Conservation (phyloP, 495 filamentous ascomycete species). For the Penicillium samsonianum region DNA sequence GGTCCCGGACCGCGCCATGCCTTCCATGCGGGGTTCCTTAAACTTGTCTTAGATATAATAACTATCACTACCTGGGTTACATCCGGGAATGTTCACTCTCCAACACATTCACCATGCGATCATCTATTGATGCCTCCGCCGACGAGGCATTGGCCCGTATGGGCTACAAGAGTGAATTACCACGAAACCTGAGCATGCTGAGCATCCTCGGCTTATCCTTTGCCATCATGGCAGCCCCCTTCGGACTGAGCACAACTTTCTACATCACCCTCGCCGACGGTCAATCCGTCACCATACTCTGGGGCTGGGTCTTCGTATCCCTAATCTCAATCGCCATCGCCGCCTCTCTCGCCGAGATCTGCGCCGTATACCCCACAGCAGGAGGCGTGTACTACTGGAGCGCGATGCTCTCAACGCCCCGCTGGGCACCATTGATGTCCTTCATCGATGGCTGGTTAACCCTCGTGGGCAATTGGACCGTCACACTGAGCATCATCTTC, state of each 20-base stretch:
- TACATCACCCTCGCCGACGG: constrained; percentile 68
- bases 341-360: constrained; percentile 74
- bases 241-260: constrained; percentile 68
- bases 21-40: constrained; percentile 28
- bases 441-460: constrained; percentile 79
- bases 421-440: constrained; percentile 63
- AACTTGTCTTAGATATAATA: neutral
- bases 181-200: constrained; percentile 62
- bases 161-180: constrained; percentile 65
- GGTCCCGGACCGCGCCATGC: constrained; percentile 33
- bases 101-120: constrained; percentile 20
- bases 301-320: constrained; percentile 70
- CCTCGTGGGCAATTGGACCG: constrained; percentile 67
- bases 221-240: constrained; percentile 63
- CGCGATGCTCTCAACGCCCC: constrained; percentile 56
- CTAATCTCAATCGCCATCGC: constrained; percentile 71
- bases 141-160: constrained; percentile 60
- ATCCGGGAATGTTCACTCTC: neutral
- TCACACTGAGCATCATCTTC: constrained; percentile 52
- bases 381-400: constrained; percentile 77
- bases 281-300: constrained; percentile 65
- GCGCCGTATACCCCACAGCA: constrained; percentile 70
- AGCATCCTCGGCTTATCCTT: constrained; percentile 64
- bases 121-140: constrained; percentile 39
- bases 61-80: neutral